A percentile compares a stretch with the other conserved stretches of the same genome.
Conservation (phyloP, 192 early-diverging fungal species). For the Paraglomus occultum region DNA sequence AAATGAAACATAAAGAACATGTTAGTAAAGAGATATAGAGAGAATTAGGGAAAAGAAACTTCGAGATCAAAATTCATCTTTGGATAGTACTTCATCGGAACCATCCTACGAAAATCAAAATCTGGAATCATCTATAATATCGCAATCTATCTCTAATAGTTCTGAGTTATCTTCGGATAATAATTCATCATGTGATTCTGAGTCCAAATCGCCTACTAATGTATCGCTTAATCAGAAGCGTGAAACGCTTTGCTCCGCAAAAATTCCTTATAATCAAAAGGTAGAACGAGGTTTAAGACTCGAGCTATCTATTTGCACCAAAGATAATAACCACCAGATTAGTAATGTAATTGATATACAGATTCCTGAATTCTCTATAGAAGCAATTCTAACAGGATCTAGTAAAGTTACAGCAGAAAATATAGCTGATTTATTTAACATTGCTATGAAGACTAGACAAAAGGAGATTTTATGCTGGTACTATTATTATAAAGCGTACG, state of each 20-base stretch:
- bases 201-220: constrained; percentile 5
- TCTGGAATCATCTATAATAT: neutral
- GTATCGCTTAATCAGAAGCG: too few relatives aligned
- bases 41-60: constrained; percentile 17
- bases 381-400: constrained; percentile 9
- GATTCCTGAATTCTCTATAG: constrained; percentile 21
- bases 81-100: constrained; percentile 28
- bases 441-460: constrained; percentile 26
- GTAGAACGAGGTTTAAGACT: constrained; percentile 25
- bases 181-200: neutral
- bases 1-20: constrained; percentile 12
- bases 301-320: constrained; percentile 3
- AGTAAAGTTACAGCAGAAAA: constrained; percentile 14
- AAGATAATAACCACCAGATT: constrained; percentile 23
- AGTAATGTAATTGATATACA: constrained; percentile 25
- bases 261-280: constrained; percentile 27
- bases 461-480: constrained; percentile 25
- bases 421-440: constrained; percentile 23
- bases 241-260: neutral
- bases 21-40: constrained; percentile 10
- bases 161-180: too few relatives aligned
- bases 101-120: constrained; percentile 17
- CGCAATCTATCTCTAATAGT: too few relatives aligned
- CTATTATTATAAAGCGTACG: constrained; percentile 9
- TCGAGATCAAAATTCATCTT: constrained; percentile 11